Percentiles rank a stretch among this genome's conserved stretches.
These are phyloP conservation scores for Aspergillus intermedius DNA, from an alignment of 2,329 filamentous ascomycete species.

Conservation along the genomic window DNA sequence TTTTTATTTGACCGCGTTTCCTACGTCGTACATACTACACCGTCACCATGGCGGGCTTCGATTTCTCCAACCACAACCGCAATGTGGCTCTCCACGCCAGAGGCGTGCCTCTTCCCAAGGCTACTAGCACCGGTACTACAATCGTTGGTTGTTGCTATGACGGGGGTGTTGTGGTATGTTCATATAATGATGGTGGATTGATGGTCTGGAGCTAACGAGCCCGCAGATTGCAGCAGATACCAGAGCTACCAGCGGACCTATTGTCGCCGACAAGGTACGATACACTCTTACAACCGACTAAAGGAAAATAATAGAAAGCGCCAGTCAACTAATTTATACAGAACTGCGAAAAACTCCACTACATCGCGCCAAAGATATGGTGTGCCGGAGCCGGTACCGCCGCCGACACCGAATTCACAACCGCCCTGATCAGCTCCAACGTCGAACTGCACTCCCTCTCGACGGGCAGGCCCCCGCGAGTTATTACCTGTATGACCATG, in stretches of 20 bases:
- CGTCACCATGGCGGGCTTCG: slow-evolving; percentile 83
- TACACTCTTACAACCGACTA: not conserved
- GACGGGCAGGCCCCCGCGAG: slow-evolving; percentile 90
- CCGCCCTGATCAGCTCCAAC: slow-evolving; percentile 95
- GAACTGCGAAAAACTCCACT: slow-evolving; percentile 99
- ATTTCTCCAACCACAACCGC: slow-evolving; percentile 99
- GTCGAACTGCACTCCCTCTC: slow-evolving; percentile 95
- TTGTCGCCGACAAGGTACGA: slow-evolving; percentile 89
- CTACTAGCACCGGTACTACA: slow-evolving; percentile 96
- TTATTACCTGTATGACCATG: slow-evolving; percentile 98
- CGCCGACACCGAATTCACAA: slow-evolving; percentile 98
- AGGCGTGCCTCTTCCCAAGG: slow-evolving; percentile 91
- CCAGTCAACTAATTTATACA: slow-evolving; percentile 20
- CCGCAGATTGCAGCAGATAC: slow-evolving; percentile 91
- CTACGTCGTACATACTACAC: slow-evolving; percentile 21
- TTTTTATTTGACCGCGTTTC: slow-evolving; percentile 19
- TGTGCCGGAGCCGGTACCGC: slow-evolving; percentile 96
- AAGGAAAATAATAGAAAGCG: not conserved
- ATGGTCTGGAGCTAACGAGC: slow-evolving; percentile 15
- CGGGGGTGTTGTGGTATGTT: slow-evolving; percentile 82
- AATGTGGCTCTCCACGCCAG: slow-evolving; percentile 92
- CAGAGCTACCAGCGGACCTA: slow-evolving; percentile 90
- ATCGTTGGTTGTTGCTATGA: slow-evolving; percentile 97
- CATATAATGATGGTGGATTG: not conserved
- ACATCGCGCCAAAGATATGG: slow-evolving; percentile 98